Percentiles rank a stretch among this genome's conserved stretches.
Evolutionary conservation across 108 stramenopile species (phyloP).

Genomic region (Cylindrotheca fusiformis): DNA sequence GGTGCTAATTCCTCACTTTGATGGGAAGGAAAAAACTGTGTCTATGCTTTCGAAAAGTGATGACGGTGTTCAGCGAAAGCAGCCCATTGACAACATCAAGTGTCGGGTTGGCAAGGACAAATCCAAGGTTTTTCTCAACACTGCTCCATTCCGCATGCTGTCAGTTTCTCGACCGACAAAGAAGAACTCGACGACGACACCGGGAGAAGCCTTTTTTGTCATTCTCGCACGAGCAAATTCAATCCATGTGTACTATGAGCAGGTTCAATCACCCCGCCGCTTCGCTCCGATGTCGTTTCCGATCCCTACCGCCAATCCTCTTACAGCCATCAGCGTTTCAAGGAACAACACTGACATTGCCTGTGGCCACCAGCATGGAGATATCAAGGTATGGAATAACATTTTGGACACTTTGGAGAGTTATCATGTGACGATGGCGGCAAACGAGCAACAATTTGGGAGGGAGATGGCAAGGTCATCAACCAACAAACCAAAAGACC

Average conservation of each 20-base stretch:
- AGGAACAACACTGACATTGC: conserved; percentile 40
- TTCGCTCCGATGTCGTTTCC: conserved; percentile 19
- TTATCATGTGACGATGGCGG: conserved; percentile 27
- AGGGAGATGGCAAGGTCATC: background rate
- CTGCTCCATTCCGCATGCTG: conserved; percentile 30
- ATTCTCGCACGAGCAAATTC: conserved; percentile 20
- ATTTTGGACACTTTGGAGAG: conserved; percentile 38
- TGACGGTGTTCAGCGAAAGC: conserved; percentile 9
- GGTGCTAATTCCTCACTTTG: conserved; percentile 28
- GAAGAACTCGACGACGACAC: background rate
- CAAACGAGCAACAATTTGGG: background rate
- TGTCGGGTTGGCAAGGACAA: conserved; percentile 22
- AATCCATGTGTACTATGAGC: conserved; percentile 28
- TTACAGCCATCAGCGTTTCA: conserved; percentile 26
- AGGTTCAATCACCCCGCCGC: background rate
- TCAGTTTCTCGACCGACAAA: conserved; percentile 3
- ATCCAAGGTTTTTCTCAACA: conserved; percentile 4
- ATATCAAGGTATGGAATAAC: conserved; percentile 53
- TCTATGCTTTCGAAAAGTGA: background rate
- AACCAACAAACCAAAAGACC: conserved; percentile 40
- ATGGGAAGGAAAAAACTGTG: conserved; percentile 5
- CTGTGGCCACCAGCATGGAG: conserved; percentile 47
- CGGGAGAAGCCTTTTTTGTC: conserved; percentile 21
- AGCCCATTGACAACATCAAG: conserved; percentile 26
- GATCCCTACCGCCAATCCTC: conserved; percentile 20